phyloP scores from a whole-genome alignment of 1,284 basidiomycete species.

The Inonotus hispidus region DNA sequence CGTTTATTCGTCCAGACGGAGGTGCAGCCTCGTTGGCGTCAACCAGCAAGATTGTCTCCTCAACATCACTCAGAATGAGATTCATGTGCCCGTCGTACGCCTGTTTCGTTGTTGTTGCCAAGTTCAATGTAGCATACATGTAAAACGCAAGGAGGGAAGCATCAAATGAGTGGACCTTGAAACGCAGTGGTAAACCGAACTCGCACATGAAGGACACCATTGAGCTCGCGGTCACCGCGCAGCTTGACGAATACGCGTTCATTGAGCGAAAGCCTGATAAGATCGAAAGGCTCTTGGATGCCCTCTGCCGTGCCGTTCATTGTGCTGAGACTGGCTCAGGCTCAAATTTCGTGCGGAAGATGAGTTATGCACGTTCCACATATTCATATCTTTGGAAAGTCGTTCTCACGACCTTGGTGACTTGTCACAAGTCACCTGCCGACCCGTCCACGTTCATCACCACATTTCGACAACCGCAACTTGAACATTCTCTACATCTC shows the following conservation, averaged over 20 bases:
- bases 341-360: no score
- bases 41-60: conserved; percentile 93
- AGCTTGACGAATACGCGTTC: conserved; percentile 97
- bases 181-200: background rate
- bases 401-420: no score
- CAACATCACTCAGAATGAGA: conserved; percentile 93
- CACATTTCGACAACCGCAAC: no score
- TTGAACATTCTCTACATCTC: no score
- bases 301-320: conserved; percentile 73
- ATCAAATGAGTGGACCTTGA: background rate
- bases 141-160: background rate
- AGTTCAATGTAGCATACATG: background rate
- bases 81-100: conserved; percentile 99
- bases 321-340: background rate
- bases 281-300: conserved; percentile 96
- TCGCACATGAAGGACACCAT: conserved; percentile 89
- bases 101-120: conserved; percentile 38
- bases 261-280: conserved; percentile 91
- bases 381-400: no score
- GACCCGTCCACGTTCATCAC: no score
- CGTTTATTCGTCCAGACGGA: conserved; percentile 57
- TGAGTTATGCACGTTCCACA: no score
- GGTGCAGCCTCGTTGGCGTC: conserved; percentile 57
- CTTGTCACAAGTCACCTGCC: no score
- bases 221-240: conserved; percentile 89